Base-by-base conservation (phyloP, 805 yeast genomes). In the Wickerhamomyces xylosicus region DNA sequence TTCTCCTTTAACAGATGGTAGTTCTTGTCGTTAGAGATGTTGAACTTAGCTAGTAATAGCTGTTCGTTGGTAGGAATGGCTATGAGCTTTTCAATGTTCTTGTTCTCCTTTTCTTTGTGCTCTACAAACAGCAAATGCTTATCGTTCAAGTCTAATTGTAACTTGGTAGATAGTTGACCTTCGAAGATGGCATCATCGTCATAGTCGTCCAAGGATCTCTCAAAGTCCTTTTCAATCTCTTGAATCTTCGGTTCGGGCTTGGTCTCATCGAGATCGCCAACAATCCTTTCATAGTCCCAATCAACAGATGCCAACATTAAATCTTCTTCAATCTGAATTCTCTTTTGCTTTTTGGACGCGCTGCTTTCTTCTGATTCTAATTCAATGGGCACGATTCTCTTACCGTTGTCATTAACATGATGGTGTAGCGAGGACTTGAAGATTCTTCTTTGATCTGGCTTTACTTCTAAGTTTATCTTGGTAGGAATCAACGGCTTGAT, bases 1-100 rank as follows among this genome's bases (percentile, higher is more conserved):
- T 86, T 89, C 41, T 78, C 83, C 53, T 82, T 83, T 47, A 92
- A 66, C 38, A 81, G 62, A 41, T 85, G 95, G 58, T 92, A 92
- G 33, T 81, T 83, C 34, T 74, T 71, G 59, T 92, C 98, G 59
- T 92, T 92, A 7, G 97, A 87, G 31, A 90, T 71, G 56, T 85
- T 83, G 61, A 83, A 86, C 47, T 82, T 79, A 42, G 68, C 57
- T 29, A 71, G 69, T 17, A 85, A 50, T 21, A 66, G 54, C 44
- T 69, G 70, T 35, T 79, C 84, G 42, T 64, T 71, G 2, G 69
- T 58, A 3, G 89, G 83, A 6, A 74, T 59, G 21, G 33, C 33
- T 15, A 31, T 31, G 19, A 31, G 19, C 13, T 31, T 31, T 8
- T 17, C 33, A 16, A 31, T 16, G 19, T 31, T 31, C 33, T 31